A percentile compares a stretch with the other conserved stretches of the same genome.
phyloP scores from a whole-genome alignment of 495 filamentous ascomycete species.

The Filosporella fistucella region DNA sequence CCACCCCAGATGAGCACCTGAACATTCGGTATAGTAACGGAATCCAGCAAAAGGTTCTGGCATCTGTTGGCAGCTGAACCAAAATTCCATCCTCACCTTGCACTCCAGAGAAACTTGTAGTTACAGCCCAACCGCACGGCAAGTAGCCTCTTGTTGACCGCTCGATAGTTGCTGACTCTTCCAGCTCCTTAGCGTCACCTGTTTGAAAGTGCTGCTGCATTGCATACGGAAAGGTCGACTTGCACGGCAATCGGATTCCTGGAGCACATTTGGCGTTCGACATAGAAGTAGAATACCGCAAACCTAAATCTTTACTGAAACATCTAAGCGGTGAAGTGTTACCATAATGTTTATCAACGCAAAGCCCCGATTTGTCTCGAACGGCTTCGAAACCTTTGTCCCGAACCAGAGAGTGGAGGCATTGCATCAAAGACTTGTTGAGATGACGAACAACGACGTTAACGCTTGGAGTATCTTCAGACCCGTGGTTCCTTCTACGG shows the following conservation, averaged over 20 bases:
- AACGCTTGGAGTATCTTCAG: constrained; percentile 24
- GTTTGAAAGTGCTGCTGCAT: constrained; percentile 16
- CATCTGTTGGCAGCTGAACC: not conserved
- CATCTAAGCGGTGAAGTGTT: constrained; percentile 20
- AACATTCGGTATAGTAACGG: not conserved
- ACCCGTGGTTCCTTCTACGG: constrained; percentile 15
- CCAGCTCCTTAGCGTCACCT: too few species aligned
- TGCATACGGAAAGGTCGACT: constrained; percentile 5
- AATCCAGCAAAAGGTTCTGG: not conserved
- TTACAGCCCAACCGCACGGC: not conserved
- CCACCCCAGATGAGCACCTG: not conserved
- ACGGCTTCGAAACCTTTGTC: constrained; percentile 24
- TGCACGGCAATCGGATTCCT: constrained; percentile 6
- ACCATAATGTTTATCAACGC: constrained; percentile 27
- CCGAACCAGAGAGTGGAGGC: constrained; percentile 14
- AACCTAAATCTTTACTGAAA: constrained; percentile 16
- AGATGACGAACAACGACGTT: constrained; percentile 25
- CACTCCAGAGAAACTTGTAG: not conserved
- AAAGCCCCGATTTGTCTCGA: constrained; percentile 25
- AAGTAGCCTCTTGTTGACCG: not conserved
- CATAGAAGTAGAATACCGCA: constrained; percentile 17
- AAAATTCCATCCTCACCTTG: not conserved
- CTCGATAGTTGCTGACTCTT: not conserved
- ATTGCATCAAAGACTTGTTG: constrained; percentile 22
- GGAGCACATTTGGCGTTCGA: constrained; percentile 15